These are phyloP conservation scores for Cephalotrichum gorgonifer DNA, from an alignment of 2,329 filamentous ascomycete species.

Conservation along the genomic window DNA sequence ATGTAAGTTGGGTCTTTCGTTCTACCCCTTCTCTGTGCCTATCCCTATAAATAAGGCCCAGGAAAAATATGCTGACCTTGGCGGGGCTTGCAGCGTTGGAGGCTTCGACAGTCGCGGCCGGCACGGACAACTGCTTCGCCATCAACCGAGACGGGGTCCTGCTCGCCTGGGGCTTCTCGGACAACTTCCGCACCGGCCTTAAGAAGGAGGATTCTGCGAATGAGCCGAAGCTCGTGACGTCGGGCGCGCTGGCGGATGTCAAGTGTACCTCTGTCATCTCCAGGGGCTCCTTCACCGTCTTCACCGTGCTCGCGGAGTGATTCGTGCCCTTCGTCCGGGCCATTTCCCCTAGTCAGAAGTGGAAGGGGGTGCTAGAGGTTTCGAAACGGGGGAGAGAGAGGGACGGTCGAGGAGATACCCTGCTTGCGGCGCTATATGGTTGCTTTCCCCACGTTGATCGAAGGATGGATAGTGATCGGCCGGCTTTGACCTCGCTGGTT, in stretches of 20 bases:
- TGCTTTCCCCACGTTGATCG: not conserved
- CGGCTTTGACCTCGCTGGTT: not conserved
- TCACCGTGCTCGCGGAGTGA: not conserved
- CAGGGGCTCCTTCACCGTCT: not conserved
- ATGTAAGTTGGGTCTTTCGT: conserved; percentile 6
- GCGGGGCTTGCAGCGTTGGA: conserved; percentile 1
- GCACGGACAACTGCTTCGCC: conserved; percentile 65
- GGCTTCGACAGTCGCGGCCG: conserved; percentile 40
- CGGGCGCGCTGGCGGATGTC: not conserved
- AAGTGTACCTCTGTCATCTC: not conserved
- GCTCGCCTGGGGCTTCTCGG: conserved; percentile 73
- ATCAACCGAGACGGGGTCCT: conserved; percentile 60
- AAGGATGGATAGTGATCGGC: not conserved
- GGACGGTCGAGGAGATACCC: not conserved
- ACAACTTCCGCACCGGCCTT: conserved; percentile 70
- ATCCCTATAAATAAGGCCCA: no score
- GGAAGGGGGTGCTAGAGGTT: no score
- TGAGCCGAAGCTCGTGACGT: conserved; percentile 35
- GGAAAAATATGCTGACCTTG: no score
- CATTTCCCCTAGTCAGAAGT: not conserved
- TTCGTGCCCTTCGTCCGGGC: no score
- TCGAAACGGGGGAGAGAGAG: not conserved
- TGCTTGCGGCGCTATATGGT: not conserved
- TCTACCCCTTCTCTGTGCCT: not conserved
- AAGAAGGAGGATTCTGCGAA: conserved; percentile 58